These are phyloP conservation scores for Xylaria hypoxylon DNA, from an alignment of 2,329 filamentous ascomycete genomes.

Conservation along the genomic window DNA sequence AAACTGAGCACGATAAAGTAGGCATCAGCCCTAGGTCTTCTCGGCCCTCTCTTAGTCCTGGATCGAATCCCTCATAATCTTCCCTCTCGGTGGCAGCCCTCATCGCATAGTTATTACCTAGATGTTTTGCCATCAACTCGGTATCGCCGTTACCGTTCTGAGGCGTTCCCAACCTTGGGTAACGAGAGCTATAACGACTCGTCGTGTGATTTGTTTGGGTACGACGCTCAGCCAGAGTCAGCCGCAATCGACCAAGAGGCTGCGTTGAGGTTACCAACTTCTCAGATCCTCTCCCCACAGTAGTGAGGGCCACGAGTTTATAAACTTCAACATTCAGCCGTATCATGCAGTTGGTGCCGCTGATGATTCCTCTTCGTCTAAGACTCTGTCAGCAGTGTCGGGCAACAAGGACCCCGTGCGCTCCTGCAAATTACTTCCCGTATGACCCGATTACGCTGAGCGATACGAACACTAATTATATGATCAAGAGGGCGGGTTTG, in stretches of 20 bases:
- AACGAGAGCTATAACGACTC: background rate
- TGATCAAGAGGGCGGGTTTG: constrained; percentile 2
- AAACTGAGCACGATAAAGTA: constrained; percentile 25
- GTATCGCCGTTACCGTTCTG: constrained; percentile 1
- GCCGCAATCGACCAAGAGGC: constrained; percentile 2
- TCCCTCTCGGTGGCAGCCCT: background rate
- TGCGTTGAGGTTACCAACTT: background rate
- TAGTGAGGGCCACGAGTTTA: background rate
- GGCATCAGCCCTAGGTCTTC: constrained; percentile 2
- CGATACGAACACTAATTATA: background rate
- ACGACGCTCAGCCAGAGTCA: constrained; percentile 2
- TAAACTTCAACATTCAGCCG: constrained; percentile 9
- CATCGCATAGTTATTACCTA: constrained; percentile 2
- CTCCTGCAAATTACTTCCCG: constrained; percentile 4
- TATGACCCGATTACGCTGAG: constrained; percentile 14
- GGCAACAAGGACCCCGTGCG: constrained; percentile 11
- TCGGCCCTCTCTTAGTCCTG: background rate
- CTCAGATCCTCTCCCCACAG: background rate
- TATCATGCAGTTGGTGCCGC: background rate
- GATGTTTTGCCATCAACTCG: background rate
- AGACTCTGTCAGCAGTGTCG: constrained; percentile 8
- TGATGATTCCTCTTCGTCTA: background rate
- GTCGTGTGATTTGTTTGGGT: background rate
- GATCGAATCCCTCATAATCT: background rate
- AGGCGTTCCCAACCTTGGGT: background rate